Evolutionary conservation across 257 asterid species (phyloP), one percentile per base, ranked within the genome.

Genomic region (Solanum sejunctum): DNA sequence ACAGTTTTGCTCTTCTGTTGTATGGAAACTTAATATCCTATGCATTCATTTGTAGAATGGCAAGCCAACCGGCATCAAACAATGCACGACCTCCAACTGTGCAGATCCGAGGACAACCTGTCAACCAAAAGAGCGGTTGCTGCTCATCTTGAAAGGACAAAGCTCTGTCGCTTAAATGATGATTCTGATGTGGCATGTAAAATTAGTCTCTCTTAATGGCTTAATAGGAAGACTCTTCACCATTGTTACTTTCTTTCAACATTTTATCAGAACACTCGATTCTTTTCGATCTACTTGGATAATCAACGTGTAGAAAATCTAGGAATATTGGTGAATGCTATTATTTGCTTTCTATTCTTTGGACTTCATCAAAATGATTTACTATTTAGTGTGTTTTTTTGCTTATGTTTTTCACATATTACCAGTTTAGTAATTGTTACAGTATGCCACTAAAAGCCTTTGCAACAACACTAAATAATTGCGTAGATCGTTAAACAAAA

Each of bases 81-180:
- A 92, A 88, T 82, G 95, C 94, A 21, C 92, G 98, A 49, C 98
- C 96, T 51, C 93, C 96, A 20, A 93, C 97, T 0, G 97, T 95
- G 82, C 95, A 95, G 91, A 93, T 95, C 87, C 92, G 93, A 47
- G 97, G 98, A 86, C 98, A 93, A 49, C 95, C 97, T 4, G 95
- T 95, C 84, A 93, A 93, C 90, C 97, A 95, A 80, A 95, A 88
- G 43, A 89, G 96, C 16, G 97, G 98, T 49, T 95, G 98, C 93
- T 93, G 98, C 90, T 92, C 98, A 84, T 88, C 87, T 86, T 95
- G 85, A 92, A 84, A 73, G 58, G 83, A 61, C 9, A 23, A 26
- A 32, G 55, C 55, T 43, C 49, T 32, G 72, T 52, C 66, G 43
- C 54, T 71, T 75, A 47, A 58, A 63, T 82, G 82, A 49, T 47